Conservation (phyloP, 805 yeast genomes). For the Wickerhamiella brachini region DNA sequence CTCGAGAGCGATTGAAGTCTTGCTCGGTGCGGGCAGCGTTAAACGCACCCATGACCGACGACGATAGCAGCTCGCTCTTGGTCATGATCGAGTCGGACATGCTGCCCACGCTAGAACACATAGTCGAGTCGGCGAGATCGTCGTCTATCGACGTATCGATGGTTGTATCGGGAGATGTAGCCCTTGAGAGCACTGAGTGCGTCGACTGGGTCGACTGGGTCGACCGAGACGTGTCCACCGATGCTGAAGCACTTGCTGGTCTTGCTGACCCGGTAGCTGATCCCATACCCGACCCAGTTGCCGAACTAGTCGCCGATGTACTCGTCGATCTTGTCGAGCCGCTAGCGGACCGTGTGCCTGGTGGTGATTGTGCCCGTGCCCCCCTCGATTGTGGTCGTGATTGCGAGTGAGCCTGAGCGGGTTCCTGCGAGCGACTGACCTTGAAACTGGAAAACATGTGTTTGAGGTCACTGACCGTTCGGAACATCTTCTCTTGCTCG, state of each 20-base stretch:
- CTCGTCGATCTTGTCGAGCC: too few species aligned
- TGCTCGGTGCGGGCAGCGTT: slow-evolving; percentile 6
- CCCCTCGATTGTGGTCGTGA: neutral
- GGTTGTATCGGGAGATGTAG: neutral
- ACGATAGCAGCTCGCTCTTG: slow-evolving; percentile 1
- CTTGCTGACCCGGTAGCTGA: neutral
- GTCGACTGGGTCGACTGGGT: neutral
- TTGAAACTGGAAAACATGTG: slow-evolving; percentile 20
- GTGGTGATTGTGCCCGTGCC: neutral
- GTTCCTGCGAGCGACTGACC: slow-evolving; percentile 4
- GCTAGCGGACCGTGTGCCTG: neutral
- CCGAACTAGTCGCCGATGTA: neutral
- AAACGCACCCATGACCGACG: slow-evolving; percentile 5
- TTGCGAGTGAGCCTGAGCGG: neutral
- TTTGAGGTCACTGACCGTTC: slow-evolving; percentile 20
- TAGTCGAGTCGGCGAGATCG: neutral
- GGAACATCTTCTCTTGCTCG: slow-evolving; percentile 21
- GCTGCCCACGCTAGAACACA: neutral
- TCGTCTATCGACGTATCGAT: neutral
- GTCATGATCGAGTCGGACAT: neutral
- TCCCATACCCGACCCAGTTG: neutral
- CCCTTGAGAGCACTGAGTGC: neutral
- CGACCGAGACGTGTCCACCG: neutral
- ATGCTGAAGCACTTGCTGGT: neutral
- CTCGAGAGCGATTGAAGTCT: neutral